Evolutionary conservation across 345 rosid species (phyloP), one percentile per base, ranked within the genome.

Genomic region (Populus ilicifolia): DNA sequence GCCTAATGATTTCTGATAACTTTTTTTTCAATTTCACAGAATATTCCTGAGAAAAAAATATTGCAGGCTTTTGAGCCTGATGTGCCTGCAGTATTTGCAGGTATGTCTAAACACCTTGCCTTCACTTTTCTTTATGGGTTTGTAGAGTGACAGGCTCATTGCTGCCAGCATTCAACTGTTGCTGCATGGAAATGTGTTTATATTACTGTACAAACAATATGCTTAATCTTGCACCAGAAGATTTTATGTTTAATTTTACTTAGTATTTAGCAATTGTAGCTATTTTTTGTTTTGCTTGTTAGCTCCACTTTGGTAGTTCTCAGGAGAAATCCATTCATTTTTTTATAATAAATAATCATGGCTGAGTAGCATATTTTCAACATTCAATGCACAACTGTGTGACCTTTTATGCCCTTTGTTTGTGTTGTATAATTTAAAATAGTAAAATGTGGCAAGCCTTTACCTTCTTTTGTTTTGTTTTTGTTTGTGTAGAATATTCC

Each of bases 1-100:
- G 20, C 41, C 52, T 43, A 54, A 59, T 13, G 16, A 21, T 81
- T 43, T 56, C 77, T 80, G 52, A 67, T 77, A 30, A 36, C 61
- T 38, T 74, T 11, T 17, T 46, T 65, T 69, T 79, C 35, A 44
- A 77, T 85, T 78, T 74, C 74, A 66, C 79, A 91, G 97, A 78
- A 74, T 61, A 39, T 44, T 68, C 67, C 67, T 64, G 83, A 50
- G 72, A 84, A 72, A 77, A 82, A 77, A 81, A 72, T 84, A 21
- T 82, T 93, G 70, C 91, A 88, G 71, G 89, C 89, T 50, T 90
- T 80, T 81, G 94, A 89, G 88, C 75, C 81, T 59, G 89, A 93
- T 77, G 76, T 50, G 11, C 77, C 88, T 69, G 79, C 87, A 54
- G 87, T 83, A 76, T 81, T 78, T 85, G 66, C 85, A 77, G 89